A percentile compares a stretch with the other conserved stretches of the same genome.
These are phyloP conservation scores for Trichosporon coremiiforme DNA, from an alignment of 1,284 basidiomycete genomes.

Conservation along the genomic window DNA sequence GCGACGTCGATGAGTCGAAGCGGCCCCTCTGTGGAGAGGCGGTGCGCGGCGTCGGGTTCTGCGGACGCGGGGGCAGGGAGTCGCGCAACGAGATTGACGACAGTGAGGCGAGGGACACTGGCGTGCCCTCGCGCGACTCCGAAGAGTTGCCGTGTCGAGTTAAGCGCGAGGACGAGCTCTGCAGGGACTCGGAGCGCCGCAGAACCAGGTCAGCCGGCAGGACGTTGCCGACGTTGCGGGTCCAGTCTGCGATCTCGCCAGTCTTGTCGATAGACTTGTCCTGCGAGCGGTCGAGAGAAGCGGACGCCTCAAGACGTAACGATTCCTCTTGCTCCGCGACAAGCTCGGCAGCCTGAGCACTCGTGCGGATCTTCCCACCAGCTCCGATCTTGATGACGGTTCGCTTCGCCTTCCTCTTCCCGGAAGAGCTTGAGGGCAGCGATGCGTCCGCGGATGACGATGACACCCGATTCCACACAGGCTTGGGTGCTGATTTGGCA, in stretches of 20 bases:
- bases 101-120: not conserved
- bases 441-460: not conserved
- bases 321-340: conserved; percentile 4
- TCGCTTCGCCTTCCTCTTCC: not conserved
- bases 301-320: not conserved
- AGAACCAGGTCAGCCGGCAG: not conserved
- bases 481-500: not conserved
- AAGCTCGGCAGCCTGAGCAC: not conserved
- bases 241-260: conserved; percentile 2
- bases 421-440: not conserved
- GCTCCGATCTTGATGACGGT: conserved; percentile 14
- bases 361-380: not conserved
- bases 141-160: not conserved
- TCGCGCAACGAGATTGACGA: not conserved
- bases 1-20: not conserved
- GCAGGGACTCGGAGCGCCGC: not conserved
- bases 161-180: not conserved
- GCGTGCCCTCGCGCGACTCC: not conserved
- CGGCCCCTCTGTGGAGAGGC: not conserved
- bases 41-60: conserved; percentile 7
- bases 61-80: not conserved
- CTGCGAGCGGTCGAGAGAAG: not conserved
- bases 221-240: not conserved
- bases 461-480: not conserved
- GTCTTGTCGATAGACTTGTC: not conserved